Evolutionary conservation across 345 rosid genomes (phyloP).

Genomic region (Gossypium sturtianum): DNA sequence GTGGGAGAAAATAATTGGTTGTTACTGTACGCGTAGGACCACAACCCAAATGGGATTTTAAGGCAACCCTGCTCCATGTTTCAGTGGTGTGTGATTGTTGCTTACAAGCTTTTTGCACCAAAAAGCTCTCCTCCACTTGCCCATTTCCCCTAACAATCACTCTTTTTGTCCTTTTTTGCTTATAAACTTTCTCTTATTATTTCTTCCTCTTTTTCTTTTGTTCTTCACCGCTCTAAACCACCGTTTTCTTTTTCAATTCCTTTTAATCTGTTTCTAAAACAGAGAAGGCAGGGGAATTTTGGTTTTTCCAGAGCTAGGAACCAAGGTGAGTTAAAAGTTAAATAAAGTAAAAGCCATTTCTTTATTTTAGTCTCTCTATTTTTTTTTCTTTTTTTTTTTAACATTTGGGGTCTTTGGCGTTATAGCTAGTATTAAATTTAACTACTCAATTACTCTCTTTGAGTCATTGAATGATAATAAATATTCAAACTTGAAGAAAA

Average conservation of each 20-base stretch:
- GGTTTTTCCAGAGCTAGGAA: neutral
- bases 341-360: neutral
- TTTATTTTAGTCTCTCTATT: neutral
- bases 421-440: neutral
- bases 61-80: neutral
- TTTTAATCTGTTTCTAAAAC: neutral
- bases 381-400: neutral
- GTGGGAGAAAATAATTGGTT: neutral
- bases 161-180: neutral
- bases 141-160: neutral
- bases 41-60: neutral
- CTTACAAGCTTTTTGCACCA: neutral
- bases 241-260: neutral
- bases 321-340: neutral
- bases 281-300: neutral
- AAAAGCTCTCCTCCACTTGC: neutral
- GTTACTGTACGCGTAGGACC: neutral
- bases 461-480: constrained; percentile 10
- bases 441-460: neutral
- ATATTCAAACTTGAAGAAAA: constrained; percentile 2
- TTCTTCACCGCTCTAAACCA: neutral
- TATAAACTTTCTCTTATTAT: neutral
- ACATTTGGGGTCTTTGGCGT: neutral
- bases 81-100: neutral
- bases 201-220: neutral